These are phyloP conservation scores for Zoysia japonica DNA, from an alignment of 176 grass and related monocot genomes.

Conservation along the genomic window DNA sequence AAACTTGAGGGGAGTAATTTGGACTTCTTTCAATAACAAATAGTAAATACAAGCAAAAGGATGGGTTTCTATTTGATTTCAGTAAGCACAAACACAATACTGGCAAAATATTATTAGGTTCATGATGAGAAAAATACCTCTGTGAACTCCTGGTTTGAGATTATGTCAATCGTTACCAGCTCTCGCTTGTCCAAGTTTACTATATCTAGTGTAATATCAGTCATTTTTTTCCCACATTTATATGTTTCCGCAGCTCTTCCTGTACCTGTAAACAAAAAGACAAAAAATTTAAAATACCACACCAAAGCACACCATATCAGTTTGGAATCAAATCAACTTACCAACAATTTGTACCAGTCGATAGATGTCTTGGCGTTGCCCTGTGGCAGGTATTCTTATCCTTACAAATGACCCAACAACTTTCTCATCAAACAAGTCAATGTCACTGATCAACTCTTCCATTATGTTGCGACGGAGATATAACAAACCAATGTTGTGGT, in stretches of 20 bases:
- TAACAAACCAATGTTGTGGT: constrained; percentile 89
- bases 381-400: constrained; percentile 81
- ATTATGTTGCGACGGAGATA: constrained; percentile 91
- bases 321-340: constrained; percentile 54
- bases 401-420: constrained; percentile 96
- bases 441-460: constrained; percentile 84
- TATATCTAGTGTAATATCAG: constrained; percentile 94
- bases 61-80: not conserved
- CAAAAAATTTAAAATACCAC: constrained; percentile 40
- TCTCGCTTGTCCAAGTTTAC: constrained; percentile 96
- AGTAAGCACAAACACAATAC: constrained; percentile 7
- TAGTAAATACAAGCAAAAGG: not conserved
- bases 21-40: no score
- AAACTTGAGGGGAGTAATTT: no score
- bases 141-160: constrained; percentile 98
- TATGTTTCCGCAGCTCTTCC: constrained; percentile 74
- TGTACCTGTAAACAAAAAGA: constrained; percentile 59
- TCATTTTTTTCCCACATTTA: constrained; percentile 92
- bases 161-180: constrained; percentile 91
- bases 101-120: constrained; percentile 16
- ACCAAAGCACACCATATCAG: constrained; percentile 19
- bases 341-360: constrained; percentile 96
- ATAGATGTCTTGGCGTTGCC: constrained; percentile 92
- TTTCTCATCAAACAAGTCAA: constrained; percentile 68
- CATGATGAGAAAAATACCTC: constrained; percentile 61